A percentile compares a stretch with the other conserved stretches of the same genome.
phyloP scores from a whole-genome alignment of 805 yeast species.

The Candida dajiaensis region DNA sequence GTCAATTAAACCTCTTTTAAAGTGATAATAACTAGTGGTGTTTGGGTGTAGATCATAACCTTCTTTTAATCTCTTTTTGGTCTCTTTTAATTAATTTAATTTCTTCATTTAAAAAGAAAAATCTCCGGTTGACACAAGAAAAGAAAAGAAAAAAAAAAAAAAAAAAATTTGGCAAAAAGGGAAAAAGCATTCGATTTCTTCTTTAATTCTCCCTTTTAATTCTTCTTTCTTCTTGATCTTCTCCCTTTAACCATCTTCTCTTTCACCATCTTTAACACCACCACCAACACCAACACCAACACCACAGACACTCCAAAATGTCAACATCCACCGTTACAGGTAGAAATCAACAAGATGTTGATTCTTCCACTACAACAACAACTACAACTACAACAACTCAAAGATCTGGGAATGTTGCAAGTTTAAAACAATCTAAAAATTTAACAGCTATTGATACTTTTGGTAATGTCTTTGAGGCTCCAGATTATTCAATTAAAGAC shows the following conservation, averaged over 20 bases:
- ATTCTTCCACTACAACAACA: constrained; percentile 2
- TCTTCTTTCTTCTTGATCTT: neutral
- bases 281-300: too few species aligned
- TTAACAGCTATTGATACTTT: constrained; percentile 31
- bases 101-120: too few species aligned
- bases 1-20: too few species aligned
- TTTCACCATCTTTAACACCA: too few species aligned
- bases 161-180: neutral
- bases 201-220: too few species aligned
- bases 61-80: too few species aligned
- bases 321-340: neutral
- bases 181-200: neutral
- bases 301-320: too few species aligned
- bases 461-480: constrained; percentile 66
- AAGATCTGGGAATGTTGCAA: constrained; percentile 10
- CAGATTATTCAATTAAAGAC: constrained; percentile 73
- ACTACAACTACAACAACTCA: constrained; percentile 3
- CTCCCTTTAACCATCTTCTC: too few species aligned
- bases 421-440: constrained; percentile 9
- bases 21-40: too few species aligned
- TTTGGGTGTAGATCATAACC: too few species aligned
- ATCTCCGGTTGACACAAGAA: too few species aligned
- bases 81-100: too few species aligned
- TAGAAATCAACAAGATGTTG: neutral
- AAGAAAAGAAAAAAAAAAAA: neutral